These are phyloP conservation scores for Paecilomyces dactylethromorphus DNA, from an alignment of 2,329 filamentous ascomycete genomes.

Conservation along the genomic window DNA sequence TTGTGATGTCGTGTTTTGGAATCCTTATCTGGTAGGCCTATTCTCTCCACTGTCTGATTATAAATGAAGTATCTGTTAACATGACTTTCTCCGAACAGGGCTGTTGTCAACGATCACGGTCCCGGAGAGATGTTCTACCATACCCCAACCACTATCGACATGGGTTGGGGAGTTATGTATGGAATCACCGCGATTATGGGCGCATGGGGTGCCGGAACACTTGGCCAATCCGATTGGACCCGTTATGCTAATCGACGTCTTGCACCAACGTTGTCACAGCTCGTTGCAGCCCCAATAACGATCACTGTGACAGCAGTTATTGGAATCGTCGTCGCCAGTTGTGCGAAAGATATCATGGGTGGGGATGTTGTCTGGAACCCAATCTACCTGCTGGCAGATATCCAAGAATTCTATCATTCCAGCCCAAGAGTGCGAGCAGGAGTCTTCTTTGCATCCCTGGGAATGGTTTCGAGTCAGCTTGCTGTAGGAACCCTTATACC, in stretches of 20 bases:
- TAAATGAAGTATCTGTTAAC: background rate
- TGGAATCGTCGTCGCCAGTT: conserved; percentile 32
- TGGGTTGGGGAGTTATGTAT: conserved; percentile 17
- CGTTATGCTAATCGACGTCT: conserved; percentile 18
- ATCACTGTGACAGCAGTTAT: conserved; percentile 31
- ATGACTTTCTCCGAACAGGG: conserved; percentile 2
- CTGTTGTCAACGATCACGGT: conserved; percentile 11
- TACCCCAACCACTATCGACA: conserved; percentile 7
- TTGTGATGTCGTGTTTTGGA: conserved; percentile 12
- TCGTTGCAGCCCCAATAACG: conserved; percentile 15
- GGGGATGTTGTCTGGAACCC: conserved; percentile 35
- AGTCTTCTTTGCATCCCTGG: conserved; percentile 31
- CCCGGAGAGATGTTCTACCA: conserved; percentile 13
- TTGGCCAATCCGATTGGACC: conserved; percentile 20
- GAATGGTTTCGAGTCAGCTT: conserved; percentile 28
- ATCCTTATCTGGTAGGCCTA: conserved; percentile 10
- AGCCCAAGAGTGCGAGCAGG: conserved; percentile 24
- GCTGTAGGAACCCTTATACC: conserved; percentile 14
- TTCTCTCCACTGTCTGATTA: background rate
- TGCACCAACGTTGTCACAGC: conserved; percentile 17
- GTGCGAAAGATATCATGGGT: conserved; percentile 16
- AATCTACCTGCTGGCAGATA: conserved; percentile 28
- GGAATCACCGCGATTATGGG: conserved; percentile 19
- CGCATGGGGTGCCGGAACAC: conserved; percentile 16
- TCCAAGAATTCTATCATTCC: conserved; percentile 24